Evolutionary conservation across 176 grass and related monocot species (phyloP).

Genomic region (Saccharum spontaneum): DNA sequence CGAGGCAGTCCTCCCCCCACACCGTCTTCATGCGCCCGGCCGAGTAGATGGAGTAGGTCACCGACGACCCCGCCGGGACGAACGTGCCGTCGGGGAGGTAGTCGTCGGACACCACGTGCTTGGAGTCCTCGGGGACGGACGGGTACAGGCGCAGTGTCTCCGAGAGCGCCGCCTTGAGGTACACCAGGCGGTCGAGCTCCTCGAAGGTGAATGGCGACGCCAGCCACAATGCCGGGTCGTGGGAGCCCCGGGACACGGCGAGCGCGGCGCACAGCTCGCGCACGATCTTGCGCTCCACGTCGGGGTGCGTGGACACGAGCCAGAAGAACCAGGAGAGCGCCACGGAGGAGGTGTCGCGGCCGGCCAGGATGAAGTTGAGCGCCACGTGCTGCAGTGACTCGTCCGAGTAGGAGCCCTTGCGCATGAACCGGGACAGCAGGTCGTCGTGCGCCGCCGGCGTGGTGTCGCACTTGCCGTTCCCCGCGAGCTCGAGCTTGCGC

Average conservation of each 20-base stretch:
- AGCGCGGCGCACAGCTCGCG: slow-evolving; percentile 73
- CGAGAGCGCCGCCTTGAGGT: slow-evolving; percentile 95
- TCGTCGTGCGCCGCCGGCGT: slow-evolving; percentile 53
- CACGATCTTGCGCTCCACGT: slow-evolving; percentile 59
- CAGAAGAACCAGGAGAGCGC: slow-evolving; percentile 99
- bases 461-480: background rate
- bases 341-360: slow-evolving; percentile 95
- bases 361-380: slow-evolving; percentile 97
- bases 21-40: slow-evolving; percentile 84
- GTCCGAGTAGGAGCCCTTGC: slow-evolving; percentile 80
- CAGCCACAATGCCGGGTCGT: slow-evolving; percentile 57
- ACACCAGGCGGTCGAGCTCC: slow-evolving; percentile 83
- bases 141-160: slow-evolving; percentile 94
- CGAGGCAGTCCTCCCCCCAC: slow-evolving; percentile 94
- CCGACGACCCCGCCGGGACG: slow-evolving; percentile 78
- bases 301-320: slow-evolving; percentile 88
- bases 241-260: slow-evolving; percentile 47
- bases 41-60: slow-evolving; percentile 96
- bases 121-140: slow-evolving; percentile 94
- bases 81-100: slow-evolving; percentile 87
- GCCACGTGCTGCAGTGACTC: slow-evolving; percentile 85
- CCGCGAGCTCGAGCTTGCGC: slow-evolving; percentile 72
- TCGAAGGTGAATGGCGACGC: slow-evolving; percentile 68
- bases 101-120: slow-evolving; percentile 82
- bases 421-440: slow-evolving; percentile 95